These are phyloP conservation scores for Lavandula angustifolia DNA, from an alignment of 257 asterid genomes.

Conservation along the genomic window DNA sequence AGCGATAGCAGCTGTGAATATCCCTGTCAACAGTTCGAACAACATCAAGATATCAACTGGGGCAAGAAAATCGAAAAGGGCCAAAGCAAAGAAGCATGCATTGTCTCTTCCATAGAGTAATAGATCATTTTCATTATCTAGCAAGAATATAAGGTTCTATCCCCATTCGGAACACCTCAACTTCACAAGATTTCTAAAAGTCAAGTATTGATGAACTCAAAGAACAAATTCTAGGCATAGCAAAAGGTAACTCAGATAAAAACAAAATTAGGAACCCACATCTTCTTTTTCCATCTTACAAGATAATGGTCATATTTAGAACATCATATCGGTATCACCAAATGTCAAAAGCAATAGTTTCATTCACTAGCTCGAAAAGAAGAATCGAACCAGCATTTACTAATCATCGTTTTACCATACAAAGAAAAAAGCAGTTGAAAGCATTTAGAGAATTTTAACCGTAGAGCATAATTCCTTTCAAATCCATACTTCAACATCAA, in stretches of 20 bases:
- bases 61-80: too few species aligned
- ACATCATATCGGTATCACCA: constrained; percentile 23
- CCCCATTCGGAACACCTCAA: constrained; percentile 25
- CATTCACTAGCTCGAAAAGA: constrained; percentile 33
- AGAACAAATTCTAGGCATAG: constrained; percentile 34
- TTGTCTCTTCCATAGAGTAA: background rate
- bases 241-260: too few species aligned
- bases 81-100: too few species aligned
- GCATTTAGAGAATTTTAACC: constrained; percentile 5
- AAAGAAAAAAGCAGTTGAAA: background rate
- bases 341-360: constrained; percentile 36
- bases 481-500: constrained; percentile 21
- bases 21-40: constrained; percentile 43
- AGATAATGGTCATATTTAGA: constrained; percentile 22
- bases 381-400: constrained; percentile 8
- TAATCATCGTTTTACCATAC: constrained; percentile 3
- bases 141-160: constrained; percentile 25
- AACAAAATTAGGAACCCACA: too few species aligned
- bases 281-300: too few species aligned
- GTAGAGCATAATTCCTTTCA: background rate
- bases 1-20: constrained; percentile 82
- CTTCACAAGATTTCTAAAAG: constrained; percentile 22
- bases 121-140: constrained; percentile 26
- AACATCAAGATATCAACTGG: background rate
- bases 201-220: constrained; percentile 28